Percentiles rank a stretch among this genome's conserved stretches.
Evolutionary conservation across 805 yeast genomes (phyloP).

Genomic region (Monosporozyma servazzii): DNA sequence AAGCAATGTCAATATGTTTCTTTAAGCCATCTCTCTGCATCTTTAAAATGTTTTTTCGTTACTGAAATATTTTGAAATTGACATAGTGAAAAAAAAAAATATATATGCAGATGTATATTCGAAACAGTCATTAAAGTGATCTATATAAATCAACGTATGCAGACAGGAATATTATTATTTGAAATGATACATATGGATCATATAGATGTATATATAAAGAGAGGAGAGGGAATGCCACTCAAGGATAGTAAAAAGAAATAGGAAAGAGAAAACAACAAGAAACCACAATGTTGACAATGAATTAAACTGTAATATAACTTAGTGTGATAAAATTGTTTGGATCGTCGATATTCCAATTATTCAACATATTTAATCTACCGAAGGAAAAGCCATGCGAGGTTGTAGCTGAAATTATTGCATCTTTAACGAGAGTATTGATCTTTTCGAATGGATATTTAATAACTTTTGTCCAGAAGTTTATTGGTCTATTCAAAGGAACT

Average conservation of each 20-base stretch:
- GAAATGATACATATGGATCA: too few relatives aligned
- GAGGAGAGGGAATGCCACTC: neutral
- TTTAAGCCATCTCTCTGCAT: neutral
- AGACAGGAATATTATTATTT: too few relatives aligned
- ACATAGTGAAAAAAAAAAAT: neutral
- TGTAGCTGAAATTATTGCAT: neutral
- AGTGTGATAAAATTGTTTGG: conserved; percentile 1
- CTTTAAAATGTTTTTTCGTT: neutral
- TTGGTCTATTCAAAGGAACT: neutral
- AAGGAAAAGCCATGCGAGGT: neutral
- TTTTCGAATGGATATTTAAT: neutral
- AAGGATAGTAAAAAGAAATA: neutral
- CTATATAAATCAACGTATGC: too few relatives aligned
- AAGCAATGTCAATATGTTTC: neutral
- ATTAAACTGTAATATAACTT: neutral
- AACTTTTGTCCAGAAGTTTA: neutral
- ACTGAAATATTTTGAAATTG: neutral
- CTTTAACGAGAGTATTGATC: neutral
- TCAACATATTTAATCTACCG: neutral
- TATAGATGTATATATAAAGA: neutral
- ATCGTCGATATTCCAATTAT: conserved; percentile 2
- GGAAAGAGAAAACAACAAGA: neutral
- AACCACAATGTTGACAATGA: neutral
- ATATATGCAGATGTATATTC: neutral
- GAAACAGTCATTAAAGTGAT: neutral